phyloP scores from a whole-genome alignment of 768 basidiomycete species.

The Suillus bovinus region DNA sequence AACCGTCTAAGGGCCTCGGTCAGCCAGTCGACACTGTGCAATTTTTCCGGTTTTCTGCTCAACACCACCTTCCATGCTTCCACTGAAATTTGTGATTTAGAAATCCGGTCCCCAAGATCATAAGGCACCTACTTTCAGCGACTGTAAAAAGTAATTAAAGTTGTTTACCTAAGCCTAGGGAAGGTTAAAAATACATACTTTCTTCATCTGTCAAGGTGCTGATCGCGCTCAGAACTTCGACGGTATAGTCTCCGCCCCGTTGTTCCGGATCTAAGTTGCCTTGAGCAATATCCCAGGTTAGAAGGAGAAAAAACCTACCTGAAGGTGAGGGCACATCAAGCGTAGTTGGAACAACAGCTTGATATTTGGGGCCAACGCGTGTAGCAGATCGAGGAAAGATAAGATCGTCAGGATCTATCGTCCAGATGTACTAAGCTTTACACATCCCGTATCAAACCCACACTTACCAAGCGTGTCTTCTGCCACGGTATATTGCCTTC shows the following conservation, averaged over 20 bases:
- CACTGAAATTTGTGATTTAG: constrained; percentile 41
- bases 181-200: constrained; percentile 45
- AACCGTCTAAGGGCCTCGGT: constrained; percentile 73
- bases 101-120: background rate
- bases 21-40: constrained; percentile 75
- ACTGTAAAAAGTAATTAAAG: constrained; percentile 39
- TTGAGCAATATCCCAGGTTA: constrained; percentile 7
- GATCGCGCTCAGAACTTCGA: constrained; percentile 70
- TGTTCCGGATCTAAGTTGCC: constrained; percentile 43
- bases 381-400: constrained; percentile 94
- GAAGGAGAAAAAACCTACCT: constrained; percentile 29
- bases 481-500: constrained; percentile 84
- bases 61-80: constrained; percentile 64
- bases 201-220: constrained; percentile 65
- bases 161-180: constrained; percentile 18
- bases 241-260: constrained; percentile 68
- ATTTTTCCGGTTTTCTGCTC: constrained; percentile 51
- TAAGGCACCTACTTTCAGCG: constrained; percentile 49
- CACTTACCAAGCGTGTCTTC: constrained; percentile 84
- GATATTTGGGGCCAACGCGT: constrained; percentile 86
- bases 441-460: constrained; percentile 12
- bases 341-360: constrained; percentile 55
- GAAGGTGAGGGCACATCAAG: constrained; percentile 37
- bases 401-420: constrained; percentile 89
- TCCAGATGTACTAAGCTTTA: constrained; percentile 25